Evolutionary conservation across 495 filamentous ascomycete species (phyloP).

Genomic region (Patellaria atrata): DNA sequence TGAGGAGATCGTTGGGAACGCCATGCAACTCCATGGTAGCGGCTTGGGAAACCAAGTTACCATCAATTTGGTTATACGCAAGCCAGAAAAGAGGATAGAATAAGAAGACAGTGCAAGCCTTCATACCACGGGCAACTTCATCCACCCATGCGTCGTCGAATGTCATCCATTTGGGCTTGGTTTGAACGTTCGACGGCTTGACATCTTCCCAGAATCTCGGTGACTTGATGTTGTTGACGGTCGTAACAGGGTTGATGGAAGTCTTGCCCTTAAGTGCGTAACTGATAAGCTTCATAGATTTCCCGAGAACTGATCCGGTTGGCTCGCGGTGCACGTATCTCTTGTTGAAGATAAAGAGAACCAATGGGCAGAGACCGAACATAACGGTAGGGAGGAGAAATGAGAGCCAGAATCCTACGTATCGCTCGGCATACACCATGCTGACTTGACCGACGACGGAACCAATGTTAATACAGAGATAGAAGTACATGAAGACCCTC

Average conservation of each 20-base stretch:
- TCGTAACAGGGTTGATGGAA: slow-evolving; percentile 35
- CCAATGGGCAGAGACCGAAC: slow-evolving; percentile 45
- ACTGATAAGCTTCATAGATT: slow-evolving; percentile 39
- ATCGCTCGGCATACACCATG: slow-evolving; percentile 58
- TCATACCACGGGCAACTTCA: slow-evolving; percentile 52
- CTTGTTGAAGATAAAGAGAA: slow-evolving; percentile 47
- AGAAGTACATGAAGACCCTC: slow-evolving; percentile 49
- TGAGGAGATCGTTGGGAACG: slow-evolving; percentile 67
- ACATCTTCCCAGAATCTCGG: slow-evolving; percentile 47
- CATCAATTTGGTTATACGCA: slow-evolving; percentile 35
- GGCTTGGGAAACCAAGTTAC: slow-evolving; percentile 65
- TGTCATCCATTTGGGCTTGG: slow-evolving; percentile 48
- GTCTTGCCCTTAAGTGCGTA: slow-evolving; percentile 50
- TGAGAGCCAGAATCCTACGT: slow-evolving; percentile 65
- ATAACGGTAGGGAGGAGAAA: slow-evolving; percentile 28
- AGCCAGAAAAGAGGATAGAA: slow-evolving; percentile 56
- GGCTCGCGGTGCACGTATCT: slow-evolving; percentile 45
- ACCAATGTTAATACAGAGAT: slow-evolving; percentile 57
- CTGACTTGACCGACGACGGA: slow-evolving; percentile 37
- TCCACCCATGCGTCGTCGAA: slow-evolving; percentile 67
- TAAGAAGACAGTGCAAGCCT: slow-evolving; percentile 53
- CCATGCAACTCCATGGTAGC: slow-evolving; percentile 56
- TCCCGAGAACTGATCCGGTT: slow-evolving; percentile 46
- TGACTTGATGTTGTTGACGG: slow-evolving; percentile 39
- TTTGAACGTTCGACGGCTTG: slow-evolving; percentile 40